phyloP scores from a whole-genome alignment of 2,329 filamentous ascomycete genomes.

The Fusarium paranaense region DNA sequence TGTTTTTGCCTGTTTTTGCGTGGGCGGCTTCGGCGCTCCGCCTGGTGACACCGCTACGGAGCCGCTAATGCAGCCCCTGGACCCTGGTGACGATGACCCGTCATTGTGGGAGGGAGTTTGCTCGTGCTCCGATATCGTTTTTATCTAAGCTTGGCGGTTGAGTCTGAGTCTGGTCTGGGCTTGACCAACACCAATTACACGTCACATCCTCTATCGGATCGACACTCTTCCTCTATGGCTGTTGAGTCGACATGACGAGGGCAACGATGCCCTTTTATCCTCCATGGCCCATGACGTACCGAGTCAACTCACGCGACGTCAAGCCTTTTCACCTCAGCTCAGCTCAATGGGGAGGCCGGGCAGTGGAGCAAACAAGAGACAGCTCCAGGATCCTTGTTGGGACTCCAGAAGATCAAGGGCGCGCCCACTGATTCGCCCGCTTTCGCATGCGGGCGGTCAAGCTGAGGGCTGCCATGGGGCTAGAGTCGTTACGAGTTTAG shows the following conservation, averaged over 20 bases:
- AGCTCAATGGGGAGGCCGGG: constrained; percentile 11
- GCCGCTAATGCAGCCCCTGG: constrained; percentile 24
- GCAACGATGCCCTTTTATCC: not conserved
- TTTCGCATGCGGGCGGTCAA: constrained; percentile 23
- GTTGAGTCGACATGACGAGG: not conserved
- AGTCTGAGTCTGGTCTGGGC: not conserved
- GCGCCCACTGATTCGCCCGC: constrained; percentile 22
- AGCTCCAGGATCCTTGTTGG: constrained; percentile 27
- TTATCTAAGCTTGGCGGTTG: constrained; percentile 3
- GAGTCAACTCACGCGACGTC: not conserved
- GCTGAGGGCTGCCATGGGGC: not conserved
- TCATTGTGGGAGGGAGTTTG: not conserved
- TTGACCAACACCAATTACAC: constrained; percentile 36
- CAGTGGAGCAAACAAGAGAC: constrained; percentile 9
- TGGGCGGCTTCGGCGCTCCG: constrained; percentile 27
- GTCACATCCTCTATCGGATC: not conserved
- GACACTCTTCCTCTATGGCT: not conserved
- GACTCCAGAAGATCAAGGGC: constrained; percentile 5
- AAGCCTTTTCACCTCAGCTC: constrained; percentile 14
- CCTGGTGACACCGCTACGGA: constrained; percentile 5
- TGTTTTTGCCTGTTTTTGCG: not conserved
- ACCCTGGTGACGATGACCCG: constrained; percentile 22
- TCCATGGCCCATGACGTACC: not conserved
- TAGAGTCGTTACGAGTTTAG: constrained; percentile 22
- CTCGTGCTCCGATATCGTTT: constrained; percentile 38